Evolutionary conservation across 306 rosid species (phyloP).

Genomic region (Ziziphus jujuba): DNA sequence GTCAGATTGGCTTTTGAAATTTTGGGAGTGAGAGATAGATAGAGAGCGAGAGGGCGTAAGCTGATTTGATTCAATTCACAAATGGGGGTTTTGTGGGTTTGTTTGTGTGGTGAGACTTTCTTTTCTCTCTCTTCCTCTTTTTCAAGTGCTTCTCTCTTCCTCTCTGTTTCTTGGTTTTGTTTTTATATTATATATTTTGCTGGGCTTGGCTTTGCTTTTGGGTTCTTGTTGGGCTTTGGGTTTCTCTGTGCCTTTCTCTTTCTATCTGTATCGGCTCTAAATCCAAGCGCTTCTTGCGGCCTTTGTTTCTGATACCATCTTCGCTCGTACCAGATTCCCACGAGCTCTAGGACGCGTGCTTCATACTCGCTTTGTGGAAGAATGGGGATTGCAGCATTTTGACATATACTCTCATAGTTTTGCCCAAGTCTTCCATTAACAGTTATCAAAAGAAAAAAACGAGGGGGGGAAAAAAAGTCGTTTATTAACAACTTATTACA

Average conservation of each 20-base stretch:
- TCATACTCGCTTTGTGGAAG: too few species aligned
- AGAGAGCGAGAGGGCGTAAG: conserved; percentile 3
- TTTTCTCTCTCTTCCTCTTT: neutral
- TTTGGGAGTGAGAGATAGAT: conserved; percentile 18
- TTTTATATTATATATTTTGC: neutral
- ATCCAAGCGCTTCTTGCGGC: conserved; percentile 15
- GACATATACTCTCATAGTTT: too few species aligned
- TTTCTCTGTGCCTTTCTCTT: neutral
- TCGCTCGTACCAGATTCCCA: neutral
- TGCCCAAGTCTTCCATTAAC: too few species aligned
- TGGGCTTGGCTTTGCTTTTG: neutral
- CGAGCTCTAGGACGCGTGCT: neutral
- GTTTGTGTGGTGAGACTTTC: conserved; percentile 11
- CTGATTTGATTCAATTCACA: conserved; percentile 33
- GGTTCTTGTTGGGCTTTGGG: neutral
- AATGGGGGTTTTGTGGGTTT: conserved; percentile 6
- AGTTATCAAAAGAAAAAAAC: too few species aligned
- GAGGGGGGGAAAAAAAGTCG: too few species aligned
- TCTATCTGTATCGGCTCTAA: neutral
- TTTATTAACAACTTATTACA: too few species aligned
- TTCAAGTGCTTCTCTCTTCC: conserved; percentile 6
- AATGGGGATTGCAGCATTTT: too few species aligned
- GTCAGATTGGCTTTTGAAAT: conserved; percentile 29
- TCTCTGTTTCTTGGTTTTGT: neutral
- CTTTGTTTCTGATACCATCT: neutral